Evolutionary conservation across 208 protist genomes (phyloP), one percentile per base, ranked within the genome.

Genomic region (Trypanosoma melophagium): DNA sequence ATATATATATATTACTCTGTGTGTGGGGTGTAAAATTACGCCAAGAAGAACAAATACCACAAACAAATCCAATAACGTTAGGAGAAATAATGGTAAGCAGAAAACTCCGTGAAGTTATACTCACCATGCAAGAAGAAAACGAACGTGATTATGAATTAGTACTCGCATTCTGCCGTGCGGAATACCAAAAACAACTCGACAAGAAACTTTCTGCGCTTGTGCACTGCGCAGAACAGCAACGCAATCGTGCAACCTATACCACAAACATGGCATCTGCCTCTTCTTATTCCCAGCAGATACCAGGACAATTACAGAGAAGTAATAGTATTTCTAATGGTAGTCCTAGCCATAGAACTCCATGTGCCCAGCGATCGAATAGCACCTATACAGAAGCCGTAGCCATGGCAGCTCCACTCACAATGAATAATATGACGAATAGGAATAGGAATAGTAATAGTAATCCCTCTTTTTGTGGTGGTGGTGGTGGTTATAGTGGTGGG

Each of bases 181-280:
- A 62, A 61, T 41, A 71, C 21, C 24, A 61, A 41, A 2, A 58
- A 55, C n/a, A 54, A 8, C 44, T 71, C 4, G 9, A 54, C 16
- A 25, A 41, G 14, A 53, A 53, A 64, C 51, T 71, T 25, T 0
- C 49, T 14, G 22, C 10, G 1, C 54, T 71, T 21, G 19, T 22
- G 17, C 19, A 12, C 5, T 14, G n/a, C 25, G 28, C 42, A 13
- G 51, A 67, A 3, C 19, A 52, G 9, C n/a, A 55, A 24, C n/a
- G 22, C 22, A 8, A 35, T n/a, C 49, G 49, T 35, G 28, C 28
- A 7, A 7, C 28, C 1, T 35, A 35, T 35, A 35, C 28, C 3
- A 5, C 28, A 35, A 35, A 5, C 5, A 35, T 35, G 28, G 5
- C 1, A 35, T 35, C 28, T 5, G 28, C 5, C 1, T 35, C 28